A percentile compares a stretch with the other conserved stretches of the same genome.
Conservation (phyloP, 2,329 filamentous ascomycete species). For the Aaosphaeria arxii region DNA sequence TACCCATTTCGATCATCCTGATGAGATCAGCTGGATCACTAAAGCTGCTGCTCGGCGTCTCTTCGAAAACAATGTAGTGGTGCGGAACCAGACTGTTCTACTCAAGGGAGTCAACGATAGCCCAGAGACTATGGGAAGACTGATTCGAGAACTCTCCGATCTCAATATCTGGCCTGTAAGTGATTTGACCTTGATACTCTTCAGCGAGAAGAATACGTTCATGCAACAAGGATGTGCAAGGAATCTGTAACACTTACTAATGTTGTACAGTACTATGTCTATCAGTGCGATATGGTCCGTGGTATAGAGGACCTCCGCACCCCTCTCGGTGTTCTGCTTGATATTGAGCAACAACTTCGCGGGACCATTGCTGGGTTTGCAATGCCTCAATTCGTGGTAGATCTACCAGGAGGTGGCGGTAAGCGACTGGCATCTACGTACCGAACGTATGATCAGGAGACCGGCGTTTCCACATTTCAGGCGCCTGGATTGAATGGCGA, state of each 20-base stretch:
- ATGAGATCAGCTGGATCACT: slow-evolving; percentile 60
- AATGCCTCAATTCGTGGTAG: slow-evolving; percentile 62
- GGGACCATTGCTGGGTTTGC: slow-evolving; percentile 62
- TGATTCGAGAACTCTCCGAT: slow-evolving; percentile 54
- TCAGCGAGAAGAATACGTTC: not conserved
- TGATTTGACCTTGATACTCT: slow-evolving; percentile 1
- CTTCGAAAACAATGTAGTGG: slow-evolving; percentile 47
- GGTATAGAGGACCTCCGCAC: slow-evolving; percentile 63
- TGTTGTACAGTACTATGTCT: slow-evolving; percentile 59
- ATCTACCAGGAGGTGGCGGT: slow-evolving; percentile 62
- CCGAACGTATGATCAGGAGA: slow-evolving; percentile 52
- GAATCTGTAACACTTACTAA: not conserved
- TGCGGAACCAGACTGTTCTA: slow-evolving; percentile 59
- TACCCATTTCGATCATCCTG: slow-evolving; percentile 62
- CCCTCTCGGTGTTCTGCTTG: slow-evolving; percentile 56
- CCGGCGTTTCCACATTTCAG: slow-evolving; percentile 54
- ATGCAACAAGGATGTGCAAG: not conserved
- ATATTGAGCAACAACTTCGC: slow-evolving; percentile 57
- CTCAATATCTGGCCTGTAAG: slow-evolving; percentile 55
- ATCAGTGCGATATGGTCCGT: slow-evolving; percentile 62
- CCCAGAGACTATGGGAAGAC: slow-evolving; percentile 49
- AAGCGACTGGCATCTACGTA: slow-evolving; percentile 58
- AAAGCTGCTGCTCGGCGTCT: slow-evolving; percentile 49
- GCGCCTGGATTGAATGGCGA: slow-evolving; percentile 53
- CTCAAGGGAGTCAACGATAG: slow-evolving; percentile 58